phyloP scores from a whole-genome alignment of 2,329 filamentous ascomycete species.

The Sporothrix globosa region DNA sequence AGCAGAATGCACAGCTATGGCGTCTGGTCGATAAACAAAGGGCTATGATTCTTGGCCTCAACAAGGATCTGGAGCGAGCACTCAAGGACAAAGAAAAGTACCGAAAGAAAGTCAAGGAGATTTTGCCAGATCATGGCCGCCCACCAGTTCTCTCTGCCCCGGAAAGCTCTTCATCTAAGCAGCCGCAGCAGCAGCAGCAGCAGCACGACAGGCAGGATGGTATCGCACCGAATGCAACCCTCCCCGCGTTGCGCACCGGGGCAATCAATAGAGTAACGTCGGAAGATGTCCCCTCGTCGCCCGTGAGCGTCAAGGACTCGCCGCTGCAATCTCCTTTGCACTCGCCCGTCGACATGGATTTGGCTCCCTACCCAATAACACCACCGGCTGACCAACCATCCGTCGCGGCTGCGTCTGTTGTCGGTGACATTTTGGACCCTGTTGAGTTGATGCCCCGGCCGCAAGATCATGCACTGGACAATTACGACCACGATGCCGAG shows the following conservation, averaged over 20 bases:
- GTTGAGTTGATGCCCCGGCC: slow-evolving; percentile 63
- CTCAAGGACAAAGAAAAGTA: slow-evolving; percentile 95
- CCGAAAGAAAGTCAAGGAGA: slow-evolving; percentile 84
- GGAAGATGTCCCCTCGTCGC: slow-evolving; percentile 3
- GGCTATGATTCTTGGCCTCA: slow-evolving; percentile 88
- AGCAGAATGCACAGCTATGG: slow-evolving; percentile 93
- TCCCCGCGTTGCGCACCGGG: neutral
- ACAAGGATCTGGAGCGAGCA: slow-evolving; percentile 89
- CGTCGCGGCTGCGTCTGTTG: slow-evolving; percentile 49
- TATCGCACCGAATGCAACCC: neutral
- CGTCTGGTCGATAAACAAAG: slow-evolving; percentile 94
- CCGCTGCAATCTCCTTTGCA: slow-evolving; percentile 43
- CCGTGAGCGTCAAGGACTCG: slow-evolving; percentile 28
- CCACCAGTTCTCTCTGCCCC: slow-evolving; percentile 35
- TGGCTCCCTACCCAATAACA: slow-evolving; percentile 68
- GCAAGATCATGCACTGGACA: slow-evolving; percentile 61
- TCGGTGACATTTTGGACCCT: slow-evolving; percentile 58
- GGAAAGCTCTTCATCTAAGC: neutral
- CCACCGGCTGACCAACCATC: slow-evolving; percentile 58
- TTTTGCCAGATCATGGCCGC: slow-evolving; percentile 48
- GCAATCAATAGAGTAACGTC: neutral
- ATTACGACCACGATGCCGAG: slow-evolving; percentile 59
- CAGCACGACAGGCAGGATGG: neutral
- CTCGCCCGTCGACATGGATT: slow-evolving; percentile 58
- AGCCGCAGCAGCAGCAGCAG: neutral